Base-by-base conservation (phyloP, 176 grass and related monocot genomes). In the Hsuehochloa calcarea region DNA sequence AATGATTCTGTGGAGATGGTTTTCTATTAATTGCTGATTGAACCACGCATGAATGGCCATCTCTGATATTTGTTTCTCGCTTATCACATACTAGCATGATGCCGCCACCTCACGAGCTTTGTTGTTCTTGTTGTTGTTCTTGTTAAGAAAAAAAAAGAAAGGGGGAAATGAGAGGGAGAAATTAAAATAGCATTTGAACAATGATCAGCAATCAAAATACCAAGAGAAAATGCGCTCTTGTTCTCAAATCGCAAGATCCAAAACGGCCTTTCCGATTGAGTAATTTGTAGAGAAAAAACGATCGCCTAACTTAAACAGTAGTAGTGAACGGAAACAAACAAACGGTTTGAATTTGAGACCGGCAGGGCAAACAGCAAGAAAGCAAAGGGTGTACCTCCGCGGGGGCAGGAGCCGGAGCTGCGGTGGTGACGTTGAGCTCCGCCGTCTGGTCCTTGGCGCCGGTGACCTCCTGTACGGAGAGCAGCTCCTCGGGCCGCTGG, bases 401-500 rank as follows among this genome's bases (percentile, higher is more conserved):
- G 5, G 89, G 89, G 1, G 80, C 80, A 0, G 89, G 89, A 0
- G 75, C 80, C 6, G 89, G 85, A 27, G 89, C 55, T 0, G 60
- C 44, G 4, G 22, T 22, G 27, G 68, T 27, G 43, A 5, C 4
- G 35, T 65, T 61, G 76, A 0, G 5, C 7, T 4, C n/a, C 5
- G 40, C 20, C 17, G 26, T 14, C 12, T 15, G 20, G 5, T 34
- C 19, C 5, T 19, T 3, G 1, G 31, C 10, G 39, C 2, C 29
- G 76, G 15, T 11, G 60, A 3, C 1, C 20, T 2, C 29, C 44
- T 34, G 70, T 23, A 49, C 20, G 68, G 59, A 19, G 4, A 40
- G 58, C 64, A 46, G 74, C 8, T 38, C 58, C 0, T 58, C n/a
- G 25, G 51, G 20, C 16, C 27, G 16, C 10, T 14, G 46, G 0